Base-by-base conservation (phyloP, 2,329 filamentous ascomycete genomes). In the Alternaria triticimaculans region DNA sequence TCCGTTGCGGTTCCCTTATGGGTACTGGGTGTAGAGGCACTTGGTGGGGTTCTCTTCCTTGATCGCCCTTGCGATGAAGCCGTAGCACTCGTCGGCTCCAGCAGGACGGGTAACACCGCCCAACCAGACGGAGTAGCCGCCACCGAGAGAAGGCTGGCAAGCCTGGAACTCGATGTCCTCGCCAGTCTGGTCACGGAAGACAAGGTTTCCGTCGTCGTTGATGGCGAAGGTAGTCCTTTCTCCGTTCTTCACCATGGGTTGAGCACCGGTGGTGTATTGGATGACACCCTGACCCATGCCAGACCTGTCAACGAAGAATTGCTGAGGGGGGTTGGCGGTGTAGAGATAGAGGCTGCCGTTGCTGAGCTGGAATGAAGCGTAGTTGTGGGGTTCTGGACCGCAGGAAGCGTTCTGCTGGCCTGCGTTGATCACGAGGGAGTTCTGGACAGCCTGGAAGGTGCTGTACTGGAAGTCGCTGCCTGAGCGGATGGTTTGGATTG, bases 261-360 rank as follows among this genome's bases (percentile, higher is more conserved):
- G 69, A 43, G 69, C 82, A 45, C 84, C 84, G 5, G 83, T 86
- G 33, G 82, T 82, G 80, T 87, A 89, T 45, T 83, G 82, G 45
- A 88, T 71, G 21, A 80, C 77, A 55, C 88, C 88, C 63, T 72
- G 83, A 84, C 85, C 87, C 86, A 88, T 88, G 71, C 86, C 87
- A 49, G 85, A 87, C 48, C 84, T 84, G 75, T 89, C 87, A 44
- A 84, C 84, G 66, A 72, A 89, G 55, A 86, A 62, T 69, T 84
- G 77, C 80, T 89, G 87, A 3, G 78, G 77, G 5, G 77, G 80
- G 21, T 78, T 77, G 25, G 72, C 67, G 33, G 81, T 82, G 77
- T 84, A 87, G 30, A 90, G 82, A 73, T 76, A 83, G 14, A 76
- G 81, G 48, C 80, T 80, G 64, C 61, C 64, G 50, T 85, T 78